Conservation (phyloP, 306 rosid species). For the Sindora glabra region DNA sequence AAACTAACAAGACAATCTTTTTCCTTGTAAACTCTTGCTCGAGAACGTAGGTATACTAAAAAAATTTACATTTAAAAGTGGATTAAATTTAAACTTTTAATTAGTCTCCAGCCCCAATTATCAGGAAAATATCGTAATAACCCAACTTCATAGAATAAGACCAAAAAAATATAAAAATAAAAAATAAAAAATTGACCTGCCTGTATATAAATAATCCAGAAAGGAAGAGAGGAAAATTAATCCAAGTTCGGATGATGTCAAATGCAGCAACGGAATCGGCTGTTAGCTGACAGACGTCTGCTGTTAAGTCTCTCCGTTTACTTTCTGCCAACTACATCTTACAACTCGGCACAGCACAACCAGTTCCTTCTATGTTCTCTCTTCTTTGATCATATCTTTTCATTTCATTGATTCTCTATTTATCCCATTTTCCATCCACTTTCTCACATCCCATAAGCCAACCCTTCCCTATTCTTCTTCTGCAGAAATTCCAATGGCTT, state of each 20-base stretch:
- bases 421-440: slow-evolving; percentile 9
- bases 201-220: too few species aligned
- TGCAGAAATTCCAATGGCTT: slow-evolving; percentile 36
- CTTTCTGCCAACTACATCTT: slow-evolving; percentile 22
- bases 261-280: slow-evolving; percentile 16
- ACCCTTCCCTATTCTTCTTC: not conserved
- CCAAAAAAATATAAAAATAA: too few species aligned
- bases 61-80: too few species aligned
- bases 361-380: not conserved
- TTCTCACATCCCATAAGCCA: slow-evolving; percentile 30
- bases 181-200: too few species aligned
- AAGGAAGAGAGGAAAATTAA: too few species aligned
- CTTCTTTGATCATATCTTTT: slow-evolving; percentile 15
- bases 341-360: slow-evolving; percentile 1
- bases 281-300: not conserved
- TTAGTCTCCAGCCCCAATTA: too few species aligned
- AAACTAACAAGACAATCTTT: too few species aligned
- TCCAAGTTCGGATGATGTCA: slow-evolving; percentile 16
- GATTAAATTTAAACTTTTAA: too few species aligned
- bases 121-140: too few species aligned
- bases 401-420: slow-evolving; percentile 16
- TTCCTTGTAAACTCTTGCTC: too few species aligned
- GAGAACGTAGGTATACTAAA: too few species aligned
- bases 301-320: slow-evolving; percentile 31
- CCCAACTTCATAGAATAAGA: too few species aligned